Evolutionary conservation across 495 filamentous ascomycete species (phyloP), one percentile per base, ranked within the genome.

Genomic region (Penicillium paxilli): DNA sequence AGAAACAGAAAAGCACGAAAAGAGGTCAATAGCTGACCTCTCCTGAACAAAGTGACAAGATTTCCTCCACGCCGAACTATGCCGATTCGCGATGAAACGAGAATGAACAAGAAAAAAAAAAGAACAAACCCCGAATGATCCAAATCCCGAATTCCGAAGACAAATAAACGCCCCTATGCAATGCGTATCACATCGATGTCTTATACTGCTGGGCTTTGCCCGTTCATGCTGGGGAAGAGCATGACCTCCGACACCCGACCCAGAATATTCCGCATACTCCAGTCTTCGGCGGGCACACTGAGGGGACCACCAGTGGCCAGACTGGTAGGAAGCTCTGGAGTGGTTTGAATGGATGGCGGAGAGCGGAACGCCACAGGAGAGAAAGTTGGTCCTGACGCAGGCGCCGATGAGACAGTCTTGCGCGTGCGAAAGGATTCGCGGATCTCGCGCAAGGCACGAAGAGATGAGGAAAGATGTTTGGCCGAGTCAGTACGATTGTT

Each of bases 181-280:
- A 44, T 42, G 21, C 22, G 23, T n/a, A 47, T 30, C 23, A n/a
- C 22, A 14, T 5, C 19, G 12, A 37, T 22, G 19, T 14, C n/a
- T 24, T 24, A 50, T 23, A 45, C 51, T 16, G 47, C 32, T 2
- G 64, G 55, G 12, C 50, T 26, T 5, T 54, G 44, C 5, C 59
- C 66, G 21, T 58, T 64, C 66, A 71, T 68, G n/a, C 50, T 70
- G 9, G 73, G 73, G 41, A 76, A 76, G 37, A 73, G 48, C 73
- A 76, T 76, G 23, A 74, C 73, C 24, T 74, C 67, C 40, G 73
- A 73, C 10, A 76, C 73, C 16, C 61, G 65, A 23, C 54, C 67
- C 23, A 70, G 24, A 20, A 70, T 68, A 38, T 63, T 60, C 25
- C 54, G 63, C 65, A 70, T 70, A 42, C 50, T 45, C 55, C 54